These are phyloP conservation scores for Fusarium bulbicola DNA, from an alignment of 2,329 filamentous ascomycete genomes.

Conservation along the genomic window DNA sequence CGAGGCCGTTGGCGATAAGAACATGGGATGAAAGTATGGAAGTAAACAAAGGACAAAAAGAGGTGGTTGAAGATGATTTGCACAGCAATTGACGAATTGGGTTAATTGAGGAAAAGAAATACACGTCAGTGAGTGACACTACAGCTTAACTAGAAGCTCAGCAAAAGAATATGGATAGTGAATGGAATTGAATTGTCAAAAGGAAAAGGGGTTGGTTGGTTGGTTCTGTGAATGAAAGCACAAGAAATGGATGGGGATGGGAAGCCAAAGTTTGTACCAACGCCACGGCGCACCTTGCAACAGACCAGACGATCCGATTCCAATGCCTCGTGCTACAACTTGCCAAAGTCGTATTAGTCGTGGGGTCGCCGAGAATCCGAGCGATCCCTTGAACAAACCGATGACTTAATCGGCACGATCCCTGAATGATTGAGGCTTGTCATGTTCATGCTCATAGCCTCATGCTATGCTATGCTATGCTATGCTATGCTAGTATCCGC, in stretches of 20 bases:
- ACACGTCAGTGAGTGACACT: neutral
- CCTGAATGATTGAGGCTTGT: conserved; percentile 13
- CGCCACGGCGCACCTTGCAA: conserved; percentile 28
- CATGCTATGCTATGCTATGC: neutral
- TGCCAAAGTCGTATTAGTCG: neutral
- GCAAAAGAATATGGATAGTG: neutral
- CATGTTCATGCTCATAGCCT: conserved; percentile 8
- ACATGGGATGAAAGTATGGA: conserved; percentile 6
- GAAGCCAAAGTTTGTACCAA: conserved; percentile 28
- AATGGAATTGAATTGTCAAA: conserved; percentile 25
- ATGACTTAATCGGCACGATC: conserved; percentile 27
- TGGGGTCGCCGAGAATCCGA: conserved; percentile 36
- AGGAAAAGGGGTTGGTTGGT: conserved; percentile 22
- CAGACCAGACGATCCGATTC: conserved; percentile 34
- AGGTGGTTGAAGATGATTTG: neutral
- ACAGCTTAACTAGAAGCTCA: conserved; percentile 1
- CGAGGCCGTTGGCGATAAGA: neutral
- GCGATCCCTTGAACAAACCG: conserved; percentile 15
- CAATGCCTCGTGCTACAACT: neutral
- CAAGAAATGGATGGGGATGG: conserved; percentile 10
- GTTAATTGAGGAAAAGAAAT: neutral
- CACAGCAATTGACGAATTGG: neutral
- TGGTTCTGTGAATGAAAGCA: conserved; percentile 21
- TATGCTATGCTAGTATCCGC: neutral
- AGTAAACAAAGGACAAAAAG: conserved; percentile 29